Evolutionary conservation across 306 rosid species (phyloP).

Genomic region (Castanea mollissima): DNA sequence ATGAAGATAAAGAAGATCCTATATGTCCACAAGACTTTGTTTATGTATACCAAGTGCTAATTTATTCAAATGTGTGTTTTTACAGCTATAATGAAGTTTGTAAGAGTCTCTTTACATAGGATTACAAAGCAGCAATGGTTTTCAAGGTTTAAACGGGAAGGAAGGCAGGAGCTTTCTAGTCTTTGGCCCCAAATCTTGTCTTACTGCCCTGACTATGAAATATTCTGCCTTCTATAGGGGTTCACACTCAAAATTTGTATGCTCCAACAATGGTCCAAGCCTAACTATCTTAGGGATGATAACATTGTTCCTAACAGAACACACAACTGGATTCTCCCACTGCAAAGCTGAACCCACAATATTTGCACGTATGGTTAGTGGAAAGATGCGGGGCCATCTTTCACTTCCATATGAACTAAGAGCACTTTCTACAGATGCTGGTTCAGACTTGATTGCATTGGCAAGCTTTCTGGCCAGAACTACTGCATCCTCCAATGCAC

Average conservation of each 20-base stretch:
- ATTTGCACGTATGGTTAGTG: slow-evolving; percentile 72
- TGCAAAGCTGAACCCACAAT: slow-evolving; percentile 70
- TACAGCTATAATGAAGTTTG: background rate
- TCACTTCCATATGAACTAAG: slow-evolving; percentile 57
- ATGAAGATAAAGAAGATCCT: background rate
- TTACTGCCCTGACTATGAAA: background rate
- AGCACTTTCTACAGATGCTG: slow-evolving; percentile 51
- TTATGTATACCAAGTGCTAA: background rate
- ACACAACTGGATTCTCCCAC: slow-evolving; percentile 71
- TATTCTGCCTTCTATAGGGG: slow-evolving; percentile 22
- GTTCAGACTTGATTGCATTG: slow-evolving; percentile 46
- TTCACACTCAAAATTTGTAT: slow-evolving; percentile 65
- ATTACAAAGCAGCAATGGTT: background rate
- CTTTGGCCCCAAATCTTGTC: background rate
- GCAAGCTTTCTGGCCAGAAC: slow-evolving; percentile 69
- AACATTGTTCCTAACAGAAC: slow-evolving; percentile 66
- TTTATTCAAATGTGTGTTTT: background rate
- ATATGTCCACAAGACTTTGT: no score
- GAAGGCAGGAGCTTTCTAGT: background rate
- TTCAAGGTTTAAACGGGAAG: background rate
- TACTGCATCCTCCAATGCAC: slow-evolving; percentile 88
- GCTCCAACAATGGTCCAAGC: slow-evolving; percentile 73
- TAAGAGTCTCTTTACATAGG: background rate
- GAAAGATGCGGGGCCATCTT: slow-evolving; percentile 78
- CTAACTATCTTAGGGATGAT: slow-evolving; percentile 70